Percentiles rank a stretch among this genome's conserved stretches.
phyloP scores from a whole-genome alignment of 2,329 filamentous ascomycete genomes.

The Endoconidiophora laricicola region DNA sequence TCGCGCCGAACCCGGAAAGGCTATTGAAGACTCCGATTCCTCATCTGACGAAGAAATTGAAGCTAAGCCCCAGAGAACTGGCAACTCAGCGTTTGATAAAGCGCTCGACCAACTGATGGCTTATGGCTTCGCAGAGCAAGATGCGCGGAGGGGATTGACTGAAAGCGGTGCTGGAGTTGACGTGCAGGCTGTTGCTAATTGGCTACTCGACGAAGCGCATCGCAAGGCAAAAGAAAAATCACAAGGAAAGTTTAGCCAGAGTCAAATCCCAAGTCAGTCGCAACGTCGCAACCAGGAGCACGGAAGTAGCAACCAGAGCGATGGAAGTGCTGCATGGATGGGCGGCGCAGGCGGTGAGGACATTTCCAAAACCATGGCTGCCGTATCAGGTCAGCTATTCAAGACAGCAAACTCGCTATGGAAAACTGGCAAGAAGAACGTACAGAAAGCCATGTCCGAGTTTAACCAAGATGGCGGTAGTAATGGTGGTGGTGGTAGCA shows the following conservation, averaged over 20 bases:
- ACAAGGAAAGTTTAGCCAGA: slow-evolving; percentile 25
- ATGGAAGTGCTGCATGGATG: slow-evolving; percentile 42
- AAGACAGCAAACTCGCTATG: slow-evolving; percentile 91
- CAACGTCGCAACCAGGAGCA: slow-evolving; percentile 15
- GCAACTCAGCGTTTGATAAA: slow-evolving; percentile 38
- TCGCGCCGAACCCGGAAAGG: slow-evolving; percentile 35
- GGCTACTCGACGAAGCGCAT: slow-evolving; percentile 83
- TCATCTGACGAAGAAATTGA: slow-evolving; percentile 29
- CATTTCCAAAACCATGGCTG: slow-evolving; percentile 62
- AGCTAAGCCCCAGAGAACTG: slow-evolving; percentile 17
- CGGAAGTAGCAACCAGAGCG: slow-evolving; percentile 5
- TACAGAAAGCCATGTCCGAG: slow-evolving; percentile 83
- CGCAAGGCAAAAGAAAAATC: slow-evolving; percentile 61
- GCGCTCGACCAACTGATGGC: slow-evolving; percentile 81
- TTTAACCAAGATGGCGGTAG: slow-evolving; percentile 47
- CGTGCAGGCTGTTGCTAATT: slow-evolving; percentile 74
- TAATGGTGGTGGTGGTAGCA: neutral
- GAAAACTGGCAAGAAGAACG: slow-evolving; percentile 85
- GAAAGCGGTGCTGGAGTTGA: slow-evolving; percentile 67
- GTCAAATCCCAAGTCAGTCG: slow-evolving; percentile 12
- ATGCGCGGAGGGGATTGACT: slow-evolving; percentile 61
- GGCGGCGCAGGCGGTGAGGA: slow-evolving; percentile 43
- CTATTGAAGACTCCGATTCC: slow-evolving; percentile 35
- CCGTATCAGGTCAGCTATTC: slow-evolving; percentile 67
- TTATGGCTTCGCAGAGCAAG: slow-evolving; percentile 81